Base-by-base conservation (phyloP, 331 rosid genomes). In the Arachis monticola region DNA sequence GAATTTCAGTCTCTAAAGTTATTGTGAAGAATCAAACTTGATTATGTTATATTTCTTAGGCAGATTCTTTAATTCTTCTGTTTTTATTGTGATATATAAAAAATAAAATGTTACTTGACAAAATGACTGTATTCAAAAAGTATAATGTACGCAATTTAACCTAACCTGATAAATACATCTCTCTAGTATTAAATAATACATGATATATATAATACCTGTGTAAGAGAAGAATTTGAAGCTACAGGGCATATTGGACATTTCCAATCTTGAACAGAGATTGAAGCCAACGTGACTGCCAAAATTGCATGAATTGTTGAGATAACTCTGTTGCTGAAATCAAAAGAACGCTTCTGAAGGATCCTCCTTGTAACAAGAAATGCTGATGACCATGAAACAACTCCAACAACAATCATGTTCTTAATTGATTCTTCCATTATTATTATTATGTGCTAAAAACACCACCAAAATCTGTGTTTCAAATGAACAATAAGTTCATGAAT, bases 231-330 rank as follows among this genome's bases (percentile, higher is more conserved):
- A 0, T 67, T 77, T 17, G 95, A 80, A 46, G 92, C 95, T 60
- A 75, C 5, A 70, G 90, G 86, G 60, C 92, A 91, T 48, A 88
- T 70, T 10, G 98, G 95, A 71, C 97, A 91, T 2, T 64, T 86
- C 98, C 96, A 93, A 76, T 89, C 86, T 77, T 86, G 11, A 45
- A 93, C 89, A 10, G 96, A 85, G 42, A 88, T 70, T 3, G 88
- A 85, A 72, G 97, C 89, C 30, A 91, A 60, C 2, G 89, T 80
- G 0, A 93, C 97, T 14, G 92, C 97, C 8, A 87, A 31, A 31
- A 41, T 73, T 64, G 97, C 98, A 83, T 91, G 97, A 40, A 84
- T 46, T 1, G 91, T 75, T 1, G 98, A 93, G 41, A 91, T 89
- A 57, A 91, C 14, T 5, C 97, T 88, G 79, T 84, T 93, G 83